phyloP scores from a whole-genome alignment of 78 protist species.

The Dictyostelium brefeldianum region DNA sequence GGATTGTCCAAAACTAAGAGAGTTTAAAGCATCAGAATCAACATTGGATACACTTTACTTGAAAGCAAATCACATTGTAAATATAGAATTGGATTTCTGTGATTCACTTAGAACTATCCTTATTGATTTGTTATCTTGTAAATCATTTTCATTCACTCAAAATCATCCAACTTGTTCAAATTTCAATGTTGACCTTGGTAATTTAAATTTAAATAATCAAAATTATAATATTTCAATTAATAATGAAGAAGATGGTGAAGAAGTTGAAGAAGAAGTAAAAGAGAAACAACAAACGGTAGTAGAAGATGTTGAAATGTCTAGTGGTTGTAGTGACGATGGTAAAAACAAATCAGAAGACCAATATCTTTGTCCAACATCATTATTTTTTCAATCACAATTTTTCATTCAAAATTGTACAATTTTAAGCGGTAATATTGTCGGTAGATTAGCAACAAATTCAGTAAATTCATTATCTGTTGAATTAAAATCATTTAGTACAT shows the following conservation, averaged over 20 bases:
- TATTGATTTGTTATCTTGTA: conserved; percentile 46
- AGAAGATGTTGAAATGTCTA: background rate
- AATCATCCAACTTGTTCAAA: conserved; percentile 29
- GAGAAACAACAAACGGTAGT: no score
- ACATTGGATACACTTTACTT: conserved; percentile 45
- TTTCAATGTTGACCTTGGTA: background rate
- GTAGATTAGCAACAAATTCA: conserved; percentile 17
- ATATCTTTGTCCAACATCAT: conserved; percentile 20
- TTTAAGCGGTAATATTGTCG: conserved; percentile 39
- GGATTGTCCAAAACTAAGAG: conserved; percentile 61
- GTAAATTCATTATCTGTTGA: conserved; percentile 39
- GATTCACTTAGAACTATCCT: conserved; percentile 36
- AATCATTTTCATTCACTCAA: conserved; percentile 42
- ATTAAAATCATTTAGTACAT: conserved; percentile 28
- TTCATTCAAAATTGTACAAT: conserved; percentile 65
- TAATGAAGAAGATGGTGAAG: no score
- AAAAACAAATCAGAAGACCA: background rate
- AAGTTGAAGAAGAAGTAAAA: background rate
- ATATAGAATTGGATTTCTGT: conserved; percentile 64
- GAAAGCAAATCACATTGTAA: conserved; percentile 21
- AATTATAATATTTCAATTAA: background rate
- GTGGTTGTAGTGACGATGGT: background rate
- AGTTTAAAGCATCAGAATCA: conserved; percentile 57
- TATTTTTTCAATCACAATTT: conserved; percentile 45
- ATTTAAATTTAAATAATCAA: background rate